Evolutionary conservation across 2,329 filamentous ascomycete species (phyloP).

Genomic region (Fusarium fujikuroi): DNA sequence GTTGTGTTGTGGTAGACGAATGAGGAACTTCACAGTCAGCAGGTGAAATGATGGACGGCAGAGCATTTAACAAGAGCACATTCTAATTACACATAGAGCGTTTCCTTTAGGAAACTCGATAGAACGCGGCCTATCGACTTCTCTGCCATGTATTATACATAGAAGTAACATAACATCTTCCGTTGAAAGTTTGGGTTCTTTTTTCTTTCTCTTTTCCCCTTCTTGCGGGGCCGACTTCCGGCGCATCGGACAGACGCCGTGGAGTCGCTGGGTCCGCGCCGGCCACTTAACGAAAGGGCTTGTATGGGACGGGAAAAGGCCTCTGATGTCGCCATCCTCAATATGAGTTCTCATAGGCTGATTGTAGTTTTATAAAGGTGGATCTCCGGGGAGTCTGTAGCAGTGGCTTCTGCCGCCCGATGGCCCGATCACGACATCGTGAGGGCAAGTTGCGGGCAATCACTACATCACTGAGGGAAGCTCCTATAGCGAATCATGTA

Average conservation of each 20-base stretch:
- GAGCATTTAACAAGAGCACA: background rate
- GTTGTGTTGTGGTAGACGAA: constrained; percentile 8
- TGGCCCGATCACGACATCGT: constrained; percentile 38
- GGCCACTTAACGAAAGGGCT: constrained; percentile 24
- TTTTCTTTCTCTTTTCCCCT: background rate
- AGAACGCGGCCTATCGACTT: background rate
- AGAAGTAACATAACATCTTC: background rate
- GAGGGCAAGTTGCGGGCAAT: constrained; percentile 20
- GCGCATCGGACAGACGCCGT: constrained; percentile 18
- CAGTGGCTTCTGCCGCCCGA: constrained; percentile 31
- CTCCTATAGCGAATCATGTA: constrained; percentile 11
- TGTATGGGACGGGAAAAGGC: constrained; percentile 15
- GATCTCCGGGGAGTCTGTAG: constrained; percentile 24
- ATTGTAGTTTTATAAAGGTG: background rate
- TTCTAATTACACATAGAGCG: constrained; percentile 26
- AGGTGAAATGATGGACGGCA: background rate
- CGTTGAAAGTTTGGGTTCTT: background rate
- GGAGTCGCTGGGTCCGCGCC: constrained; percentile 15
- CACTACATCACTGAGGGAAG: background rate
- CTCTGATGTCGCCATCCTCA: constrained; percentile 38
- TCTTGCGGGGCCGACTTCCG: constrained; percentile 41
- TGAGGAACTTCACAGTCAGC: constrained; percentile 3
- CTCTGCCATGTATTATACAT: background rate
- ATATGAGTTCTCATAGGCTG: constrained; percentile 24
- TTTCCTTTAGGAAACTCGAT: background rate